phyloP scores from a whole-genome alignment of 768 basidiomycete genomes.

The Kwoniella sp. region DNA sequence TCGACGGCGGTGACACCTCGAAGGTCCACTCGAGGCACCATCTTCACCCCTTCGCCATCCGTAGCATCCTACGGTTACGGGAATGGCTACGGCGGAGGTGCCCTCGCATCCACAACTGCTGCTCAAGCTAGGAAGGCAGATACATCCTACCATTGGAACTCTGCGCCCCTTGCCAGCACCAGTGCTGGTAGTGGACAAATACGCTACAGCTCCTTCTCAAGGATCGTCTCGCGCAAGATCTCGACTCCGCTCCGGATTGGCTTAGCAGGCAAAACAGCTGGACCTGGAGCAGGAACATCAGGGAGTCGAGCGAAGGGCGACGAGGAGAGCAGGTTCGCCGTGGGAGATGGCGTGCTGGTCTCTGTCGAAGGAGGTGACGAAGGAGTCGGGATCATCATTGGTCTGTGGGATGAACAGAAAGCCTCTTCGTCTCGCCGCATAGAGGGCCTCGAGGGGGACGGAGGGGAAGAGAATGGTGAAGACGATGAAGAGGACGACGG shows the following conservation, averaged over 20 bases:
- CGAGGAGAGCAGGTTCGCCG: slow-evolving; percentile 40
- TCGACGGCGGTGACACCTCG: slow-evolving; percentile 33
- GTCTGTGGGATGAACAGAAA: slow-evolving; percentile 50
- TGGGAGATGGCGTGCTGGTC: slow-evolving; percentile 53
- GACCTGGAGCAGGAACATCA: slow-evolving; percentile 16
- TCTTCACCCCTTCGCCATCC: slow-evolving; percentile 44
- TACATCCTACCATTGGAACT: slow-evolving; percentile 41
- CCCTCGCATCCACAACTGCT: neutral
- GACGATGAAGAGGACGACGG: slow-evolving; percentile 36
- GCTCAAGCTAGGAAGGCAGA: slow-evolving; percentile 15
- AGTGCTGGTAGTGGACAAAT: neutral
- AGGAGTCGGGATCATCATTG: slow-evolving; percentile 48
- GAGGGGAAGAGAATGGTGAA: slow-evolving; percentile 18
- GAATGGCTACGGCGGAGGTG: neutral
- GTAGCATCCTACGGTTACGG: slow-evolving; percentile 6
- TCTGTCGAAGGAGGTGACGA: slow-evolving; percentile 45
- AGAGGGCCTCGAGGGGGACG: slow-evolving; percentile 26
- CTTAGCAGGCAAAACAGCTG: slow-evolving; percentile 12
- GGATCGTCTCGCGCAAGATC: slow-evolving; percentile 22
- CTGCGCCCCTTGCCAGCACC: slow-evolving; percentile 23
- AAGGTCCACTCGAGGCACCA: slow-evolving; percentile 41
- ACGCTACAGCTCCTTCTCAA: slow-evolving; percentile 37
- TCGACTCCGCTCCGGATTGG: slow-evolving; percentile 13
- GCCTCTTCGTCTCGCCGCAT: neutral
- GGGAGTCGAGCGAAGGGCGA: slow-evolving; percentile 23